Evolutionary conservation across 2,329 filamentous ascomycete species (phyloP), one percentile per base, ranked within the genome.

Genomic region (Aspergillus bombycis): DNA sequence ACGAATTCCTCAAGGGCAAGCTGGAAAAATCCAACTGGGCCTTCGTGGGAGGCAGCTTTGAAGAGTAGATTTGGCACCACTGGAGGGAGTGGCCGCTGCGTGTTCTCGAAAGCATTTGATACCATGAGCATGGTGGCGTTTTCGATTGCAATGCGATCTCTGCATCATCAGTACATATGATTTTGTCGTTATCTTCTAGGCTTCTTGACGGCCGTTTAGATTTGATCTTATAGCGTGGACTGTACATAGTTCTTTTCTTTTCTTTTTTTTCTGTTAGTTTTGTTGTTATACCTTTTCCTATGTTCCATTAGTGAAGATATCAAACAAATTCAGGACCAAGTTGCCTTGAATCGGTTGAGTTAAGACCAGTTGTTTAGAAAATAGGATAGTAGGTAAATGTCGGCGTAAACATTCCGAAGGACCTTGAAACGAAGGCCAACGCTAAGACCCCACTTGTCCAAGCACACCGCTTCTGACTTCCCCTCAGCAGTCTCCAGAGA

Each of bases 1-100:
- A 94, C 78, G 91, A 94, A 78, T 93, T 77, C 77, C 80, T 94
- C 65, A 92, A 89, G 81, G 86, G 89, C 65, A 89, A 88, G 79
- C 80, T 94, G 67, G 91, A 94, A 81, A 83, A 80, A 74, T 89
- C 86, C 73, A 84, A 82, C 58, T 85, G 87, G 65, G 76, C 86
- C 21, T 81, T 87, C 45, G 79, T 91, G 54, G 82, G 83, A 56
- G 86, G 85, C 65, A 85, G 84, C 65, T 93, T 86, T 74, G 89
- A 92, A 75, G 91, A 93, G 68, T 84, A 74, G 74, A 63, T 50
- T 8, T 30, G 28, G 21, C 14, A 43, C 7, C 32, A 30, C n/a
- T 55, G 14, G 36, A 54, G 19, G 34, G 34, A 57, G 58, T 32
- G 48, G 57, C 57, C 65, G 50, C 61, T 62, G 63, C 59, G 58